phyloP scores from a whole-genome alignment of 2,329 filamentous ascomycete genomes.

The Botrytis tulipae region DNA sequence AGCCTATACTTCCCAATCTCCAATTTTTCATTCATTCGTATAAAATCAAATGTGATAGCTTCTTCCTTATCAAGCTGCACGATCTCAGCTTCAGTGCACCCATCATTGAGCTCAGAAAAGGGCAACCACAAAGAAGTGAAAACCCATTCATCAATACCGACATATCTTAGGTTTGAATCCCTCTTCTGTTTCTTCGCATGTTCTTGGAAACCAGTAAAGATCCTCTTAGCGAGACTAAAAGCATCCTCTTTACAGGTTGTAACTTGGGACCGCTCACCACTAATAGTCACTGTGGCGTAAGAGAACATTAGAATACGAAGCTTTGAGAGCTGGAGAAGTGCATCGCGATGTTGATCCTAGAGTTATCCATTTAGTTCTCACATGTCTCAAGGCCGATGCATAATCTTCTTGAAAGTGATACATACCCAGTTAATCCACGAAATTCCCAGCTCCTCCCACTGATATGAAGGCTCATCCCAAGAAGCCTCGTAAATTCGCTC shows the following conservation, averaged over 20 bases:
- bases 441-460: background rate
- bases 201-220: background rate
- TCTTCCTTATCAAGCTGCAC: background rate
- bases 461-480: background rate
- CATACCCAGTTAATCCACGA: background rate
- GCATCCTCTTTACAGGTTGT: background rate
- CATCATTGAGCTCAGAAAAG: background rate
- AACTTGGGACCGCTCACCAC: background rate
- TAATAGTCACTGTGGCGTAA: background rate
- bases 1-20: background rate
- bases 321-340: background rate
- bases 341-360: background rate
- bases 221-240: background rate
- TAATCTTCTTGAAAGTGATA: background rate
- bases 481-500: background rate
- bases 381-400: background rate
- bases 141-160: background rate
- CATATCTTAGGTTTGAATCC: background rate
- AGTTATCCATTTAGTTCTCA: background rate
- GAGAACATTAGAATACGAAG: background rate
- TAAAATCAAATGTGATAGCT: background rate
- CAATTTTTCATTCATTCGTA: background rate
- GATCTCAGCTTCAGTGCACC: background rate
- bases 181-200: background rate
- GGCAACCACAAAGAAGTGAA: constrained; percentile 1